These are phyloP conservation scores for Phaeosphaeriaceae sp. DNA, from an alignment of 2,329 filamentous ascomycete genomes.

Conservation along the genomic window DNA sequence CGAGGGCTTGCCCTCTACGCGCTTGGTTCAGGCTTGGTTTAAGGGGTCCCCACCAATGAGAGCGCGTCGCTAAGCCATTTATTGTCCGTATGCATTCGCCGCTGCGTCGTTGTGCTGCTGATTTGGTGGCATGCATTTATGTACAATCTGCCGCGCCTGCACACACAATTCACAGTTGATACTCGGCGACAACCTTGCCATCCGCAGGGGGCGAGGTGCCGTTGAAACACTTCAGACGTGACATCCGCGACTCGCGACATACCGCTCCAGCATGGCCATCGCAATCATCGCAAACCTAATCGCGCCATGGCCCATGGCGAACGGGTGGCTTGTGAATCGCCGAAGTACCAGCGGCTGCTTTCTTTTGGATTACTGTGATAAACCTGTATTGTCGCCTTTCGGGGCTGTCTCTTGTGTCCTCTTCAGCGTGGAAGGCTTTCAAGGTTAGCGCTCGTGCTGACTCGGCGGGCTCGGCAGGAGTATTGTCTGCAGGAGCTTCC, in stretches of 20 bases:
- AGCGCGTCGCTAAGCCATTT: neutral
- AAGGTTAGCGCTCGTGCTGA: no score
- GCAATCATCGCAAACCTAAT: constrained; percentile 2
- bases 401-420: neutral
- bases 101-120: neutral
- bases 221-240: neutral
- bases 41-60: neutral
- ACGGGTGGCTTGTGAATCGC: neutral
- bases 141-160: neutral
- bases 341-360: neutral
- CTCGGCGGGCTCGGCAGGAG: neutral
- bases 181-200: neutral
- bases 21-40: no score
- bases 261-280: neutral
- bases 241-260: neutral
- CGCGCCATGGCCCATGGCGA: neutral
- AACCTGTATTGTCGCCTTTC: neutral
- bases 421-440: neutral
- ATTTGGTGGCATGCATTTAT: neutral
- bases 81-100: neutral
- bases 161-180: neutral
- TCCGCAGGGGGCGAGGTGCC: neutral
- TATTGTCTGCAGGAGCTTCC: neutral
- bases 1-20: neutral
- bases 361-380: no score